These are phyloP conservation scores for Fragaria vesca DNA, from an alignment of 306 rosid species.

Conservation along the genomic window DNA sequence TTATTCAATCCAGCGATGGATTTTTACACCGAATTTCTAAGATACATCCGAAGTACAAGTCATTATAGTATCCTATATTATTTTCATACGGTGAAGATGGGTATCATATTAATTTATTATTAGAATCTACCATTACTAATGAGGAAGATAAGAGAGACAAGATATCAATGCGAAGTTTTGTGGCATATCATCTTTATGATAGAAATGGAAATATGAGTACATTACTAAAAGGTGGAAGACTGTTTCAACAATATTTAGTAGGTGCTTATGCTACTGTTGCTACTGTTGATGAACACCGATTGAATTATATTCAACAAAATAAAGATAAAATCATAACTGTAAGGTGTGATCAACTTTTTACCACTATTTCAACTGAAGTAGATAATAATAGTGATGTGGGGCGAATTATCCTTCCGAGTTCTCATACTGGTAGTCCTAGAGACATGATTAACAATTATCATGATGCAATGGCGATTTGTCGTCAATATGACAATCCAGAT, in stretches of 20 bases:
- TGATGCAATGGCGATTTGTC: neutral
- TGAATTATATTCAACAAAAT: too few relatives aligned
- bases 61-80: too few relatives aligned
- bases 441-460: slow-evolving; percentile 7
- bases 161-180: neutral
- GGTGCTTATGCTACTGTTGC: neutral
- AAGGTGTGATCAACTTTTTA: neutral
- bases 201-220: neutral
- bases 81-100: neutral
- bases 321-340: neutral
- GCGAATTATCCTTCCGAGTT: neutral
- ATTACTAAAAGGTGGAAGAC: neutral
- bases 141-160: neutral
- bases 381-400: neutral
- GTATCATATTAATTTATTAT: too few relatives aligned
- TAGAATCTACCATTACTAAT: too few relatives aligned
- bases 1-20: too few relatives aligned
- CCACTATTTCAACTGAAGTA: neutral
- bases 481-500: neutral
- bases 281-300: neutral
- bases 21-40: too few relatives aligned
- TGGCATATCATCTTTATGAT: neutral
- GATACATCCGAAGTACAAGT: too few relatives aligned
- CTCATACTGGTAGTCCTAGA: neutral
- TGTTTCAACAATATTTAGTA: neutral